Conservation (phyloP, 1,139 yeast genomes). For the Suhomyces ambrosiae region DNA sequence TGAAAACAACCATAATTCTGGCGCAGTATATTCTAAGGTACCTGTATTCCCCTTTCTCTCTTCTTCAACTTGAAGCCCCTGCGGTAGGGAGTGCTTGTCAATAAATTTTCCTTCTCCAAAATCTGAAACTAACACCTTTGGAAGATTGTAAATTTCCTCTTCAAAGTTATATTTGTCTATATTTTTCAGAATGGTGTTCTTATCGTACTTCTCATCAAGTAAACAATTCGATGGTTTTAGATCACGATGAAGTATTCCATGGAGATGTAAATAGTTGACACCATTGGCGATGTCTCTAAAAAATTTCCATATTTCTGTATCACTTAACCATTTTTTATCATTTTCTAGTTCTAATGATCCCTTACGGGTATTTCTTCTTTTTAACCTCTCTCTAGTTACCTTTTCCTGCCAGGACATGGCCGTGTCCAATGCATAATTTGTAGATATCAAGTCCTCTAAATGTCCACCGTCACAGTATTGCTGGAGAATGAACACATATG, state of each 20-base stretch:
- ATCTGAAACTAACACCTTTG: constrained; percentile 78
- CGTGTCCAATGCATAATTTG: constrained; percentile 28
- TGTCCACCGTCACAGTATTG: constrained; percentile 91
- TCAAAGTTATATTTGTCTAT: constrained; percentile 20
- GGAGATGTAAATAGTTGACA: constrained; percentile 67
- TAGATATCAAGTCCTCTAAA: constrained; percentile 63
- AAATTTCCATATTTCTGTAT: constrained; percentile 56
- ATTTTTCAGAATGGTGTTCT: not conserved
- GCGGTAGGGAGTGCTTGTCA: constrained; percentile 35
- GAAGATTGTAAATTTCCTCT: constrained; percentile 40
- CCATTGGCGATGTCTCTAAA: constrained; percentile 71
- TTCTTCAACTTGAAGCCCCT: constrained; percentile 7
- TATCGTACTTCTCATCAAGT: constrained; percentile 42
- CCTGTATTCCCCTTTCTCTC: constrained; percentile 72
- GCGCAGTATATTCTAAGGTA: constrained; percentile 84
- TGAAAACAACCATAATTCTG: constrained; percentile 60
- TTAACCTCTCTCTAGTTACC: constrained; percentile 27
- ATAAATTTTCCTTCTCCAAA: constrained; percentile 87
- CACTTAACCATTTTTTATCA: constrained; percentile 29
- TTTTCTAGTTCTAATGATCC: constrained; percentile 18
- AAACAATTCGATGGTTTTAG: constrained; percentile 87
- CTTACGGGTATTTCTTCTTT: constrained; percentile 20
- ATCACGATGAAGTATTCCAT: constrained; percentile 82
- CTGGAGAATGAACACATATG: constrained; percentile 81
- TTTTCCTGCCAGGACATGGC: constrained; percentile 30